Conservation (phyloP, 176 grass and related monocot species). For the Cocos nucifera region DNA sequence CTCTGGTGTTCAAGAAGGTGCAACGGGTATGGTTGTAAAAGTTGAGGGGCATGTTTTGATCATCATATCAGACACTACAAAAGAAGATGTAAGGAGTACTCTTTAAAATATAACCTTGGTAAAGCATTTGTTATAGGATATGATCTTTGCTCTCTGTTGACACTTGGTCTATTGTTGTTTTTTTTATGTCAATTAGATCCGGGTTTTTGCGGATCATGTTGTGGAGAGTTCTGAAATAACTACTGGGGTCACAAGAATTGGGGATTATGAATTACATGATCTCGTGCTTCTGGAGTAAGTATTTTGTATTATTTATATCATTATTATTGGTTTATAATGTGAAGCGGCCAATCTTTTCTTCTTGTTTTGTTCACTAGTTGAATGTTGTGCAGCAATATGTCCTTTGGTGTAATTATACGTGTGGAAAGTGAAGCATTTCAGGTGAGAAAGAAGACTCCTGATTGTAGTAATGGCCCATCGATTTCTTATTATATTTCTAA, state of each 20-base stretch:
- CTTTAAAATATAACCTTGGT: too few species aligned
- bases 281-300: slow-evolving; percentile 95
- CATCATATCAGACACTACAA: slow-evolving; percentile 85
- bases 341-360: background rate
- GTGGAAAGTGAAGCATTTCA: slow-evolving; percentile 96
- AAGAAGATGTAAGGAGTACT: slow-evolving; percentile 61
- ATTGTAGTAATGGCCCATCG: background rate
- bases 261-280: slow-evolving; percentile 96
- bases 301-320: background rate
- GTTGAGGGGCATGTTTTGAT: slow-evolving; percentile 86
- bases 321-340: too few species aligned
- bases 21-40: slow-evolving; percentile 96
- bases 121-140: too few species aligned
- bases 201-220: slow-evolving; percentile 90
- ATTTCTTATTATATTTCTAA: background rate
- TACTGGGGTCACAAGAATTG: slow-evolving; percentile 79
- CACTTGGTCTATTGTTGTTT: background rate
- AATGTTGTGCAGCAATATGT: slow-evolving; percentile 67
- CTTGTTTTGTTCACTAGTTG: too few species aligned
- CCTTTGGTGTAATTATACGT: slow-evolving; percentile 93
- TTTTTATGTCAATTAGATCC: slow-evolving; percentile 33
- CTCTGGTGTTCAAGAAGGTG: slow-evolving; percentile 81
- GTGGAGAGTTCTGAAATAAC: slow-evolving; percentile 98
- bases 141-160: background rate
- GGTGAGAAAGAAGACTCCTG: slow-evolving; percentile 23